Evolutionary conservation across 2,329 filamentous ascomycete genomes (phyloP).

Genomic region (Helicocarpus griseus): DNA sequence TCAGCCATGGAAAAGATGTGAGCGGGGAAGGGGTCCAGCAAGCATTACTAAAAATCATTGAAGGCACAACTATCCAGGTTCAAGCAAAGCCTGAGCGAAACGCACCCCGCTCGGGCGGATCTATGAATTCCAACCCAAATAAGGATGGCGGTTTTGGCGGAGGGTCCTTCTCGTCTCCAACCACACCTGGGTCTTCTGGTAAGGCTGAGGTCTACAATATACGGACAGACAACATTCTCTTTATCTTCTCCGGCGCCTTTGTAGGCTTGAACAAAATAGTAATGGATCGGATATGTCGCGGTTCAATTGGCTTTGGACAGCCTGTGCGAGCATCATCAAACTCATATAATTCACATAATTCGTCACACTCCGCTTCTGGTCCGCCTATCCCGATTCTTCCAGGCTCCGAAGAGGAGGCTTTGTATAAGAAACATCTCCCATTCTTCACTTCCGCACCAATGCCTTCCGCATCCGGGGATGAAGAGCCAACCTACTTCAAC

Average conservation of each 20-base stretch:
- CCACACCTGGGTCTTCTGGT: conserved; percentile 8
- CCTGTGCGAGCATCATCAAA: conserved; percentile 52
- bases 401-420: conserved; percentile 54
- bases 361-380: conserved; percentile 17
- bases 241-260: conserved; percentile 94
- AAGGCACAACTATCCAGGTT: conserved; percentile 86
- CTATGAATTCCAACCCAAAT: conserved; percentile 30
- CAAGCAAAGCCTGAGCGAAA: conserved; percentile 60
- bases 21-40: conserved; percentile 96
- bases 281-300: conserved; percentile 74
- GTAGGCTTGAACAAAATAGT: conserved; percentile 83
- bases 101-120: conserved; percentile 27
- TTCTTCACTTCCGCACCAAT: conserved; percentile 50
- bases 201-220: conserved; percentile 60
- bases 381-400: conserved; percentile 45
- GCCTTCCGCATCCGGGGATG: conserved; percentile 18
- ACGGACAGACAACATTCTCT: conserved; percentile 91
- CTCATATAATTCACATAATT: conserved; percentile 16
- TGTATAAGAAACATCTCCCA: conserved; percentile 50
- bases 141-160: conserved; percentile 5
- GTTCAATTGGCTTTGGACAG: conserved; percentile 84
- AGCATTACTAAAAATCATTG: conserved; percentile 87
- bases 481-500: conserved; percentile 43
- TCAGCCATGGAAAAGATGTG: conserved; percentile 83
- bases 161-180: conserved; percentile 12